phyloP scores from a whole-genome alignment of 148 eudicot species.

The Vaccinium myrtillus region DNA sequence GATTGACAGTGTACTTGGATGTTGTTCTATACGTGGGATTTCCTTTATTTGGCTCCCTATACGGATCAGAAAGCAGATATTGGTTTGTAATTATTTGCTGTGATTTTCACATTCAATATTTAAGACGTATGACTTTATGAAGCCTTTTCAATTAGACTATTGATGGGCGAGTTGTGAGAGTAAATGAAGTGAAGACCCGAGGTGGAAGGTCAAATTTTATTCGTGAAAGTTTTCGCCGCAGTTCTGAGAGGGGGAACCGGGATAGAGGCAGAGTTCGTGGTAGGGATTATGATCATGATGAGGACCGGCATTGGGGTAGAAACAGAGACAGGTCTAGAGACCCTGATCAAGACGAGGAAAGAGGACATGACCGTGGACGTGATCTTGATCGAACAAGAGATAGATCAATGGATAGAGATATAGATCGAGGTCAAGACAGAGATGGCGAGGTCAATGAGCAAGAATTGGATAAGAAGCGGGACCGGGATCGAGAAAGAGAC shows the following conservation, averaged over 20 bases:
- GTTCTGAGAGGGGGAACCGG: constrained; percentile 44
- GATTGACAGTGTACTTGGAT: background rate
- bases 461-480: constrained; percentile 40
- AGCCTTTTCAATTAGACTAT: constrained; percentile 48
- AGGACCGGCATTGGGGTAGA: constrained; percentile 17
- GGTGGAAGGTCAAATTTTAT: constrained; percentile 51
- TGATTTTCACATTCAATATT: background rate
- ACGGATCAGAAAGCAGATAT: constrained; percentile 22
- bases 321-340: constrained; percentile 47
- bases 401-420: constrained; percentile 27
- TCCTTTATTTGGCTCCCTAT: background rate
- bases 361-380: constrained; percentile 31
- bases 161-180: constrained; percentile 80
- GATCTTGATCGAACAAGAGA: constrained; percentile 39
- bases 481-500: constrained; percentile 42
- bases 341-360: constrained; percentile 36
- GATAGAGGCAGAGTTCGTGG: constrained; percentile 54
- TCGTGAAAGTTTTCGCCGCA: constrained; percentile 53
- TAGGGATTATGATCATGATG: constrained; percentile 34
- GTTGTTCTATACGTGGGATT: background rate
- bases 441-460: constrained; percentile 28
- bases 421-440: constrained; percentile 35
- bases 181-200: constrained; percentile 73
- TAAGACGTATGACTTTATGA: constrained; percentile 16
- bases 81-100: background rate